Conservation (phyloP, 768 basidiomycete genomes). For the Cytidiella melzeri region DNA sequence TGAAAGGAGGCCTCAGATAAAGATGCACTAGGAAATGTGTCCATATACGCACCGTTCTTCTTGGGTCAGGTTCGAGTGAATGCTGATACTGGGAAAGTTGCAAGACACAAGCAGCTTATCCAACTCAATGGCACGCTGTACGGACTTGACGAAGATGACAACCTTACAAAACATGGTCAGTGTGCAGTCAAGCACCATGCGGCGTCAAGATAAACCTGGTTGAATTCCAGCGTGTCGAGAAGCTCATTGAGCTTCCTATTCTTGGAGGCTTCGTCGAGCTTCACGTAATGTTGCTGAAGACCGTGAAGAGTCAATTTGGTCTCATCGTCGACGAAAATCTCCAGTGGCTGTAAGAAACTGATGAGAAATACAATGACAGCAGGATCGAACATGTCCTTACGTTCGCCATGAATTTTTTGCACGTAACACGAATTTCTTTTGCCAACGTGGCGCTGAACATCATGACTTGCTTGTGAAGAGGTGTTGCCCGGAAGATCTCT, state of each 20-base stretch:
- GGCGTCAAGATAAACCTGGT: constrained; percentile 59
- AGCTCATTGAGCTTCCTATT: constrained; percentile 97
- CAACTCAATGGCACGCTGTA: constrained; percentile 91
- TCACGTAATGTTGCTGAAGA: constrained; percentile 97
- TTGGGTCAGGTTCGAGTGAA: constrained; percentile 91
- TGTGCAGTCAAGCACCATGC: background rate
- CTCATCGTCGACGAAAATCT: constrained; percentile 99
- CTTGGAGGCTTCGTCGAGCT: constrained; percentile 91
- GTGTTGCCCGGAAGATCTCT: constrained; percentile 98
- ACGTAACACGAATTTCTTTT: constrained; percentile 94
- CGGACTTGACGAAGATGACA: constrained; percentile 99
- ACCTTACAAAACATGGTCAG: constrained; percentile 50
- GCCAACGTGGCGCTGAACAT: constrained; percentile 99
- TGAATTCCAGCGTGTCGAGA: constrained; percentile 95
- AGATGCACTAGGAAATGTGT: background rate
- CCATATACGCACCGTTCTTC: constrained; percentile 76
- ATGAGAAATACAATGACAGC: constrained; percentile 5
- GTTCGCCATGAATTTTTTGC: constrained; percentile 99
- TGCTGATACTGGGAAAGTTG: constrained; percentile 97
- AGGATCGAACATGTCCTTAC: constrained; percentile 62
- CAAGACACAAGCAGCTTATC: constrained; percentile 95
- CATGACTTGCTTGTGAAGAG: constrained; percentile 99
- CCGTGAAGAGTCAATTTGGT: constrained; percentile 98
- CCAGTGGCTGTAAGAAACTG: constrained; percentile 66
- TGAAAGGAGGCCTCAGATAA: constrained; percentile 5